Evolutionary conservation across 257 asterid genomes (phyloP).

Genomic region (Datura wrightii): DNA sequence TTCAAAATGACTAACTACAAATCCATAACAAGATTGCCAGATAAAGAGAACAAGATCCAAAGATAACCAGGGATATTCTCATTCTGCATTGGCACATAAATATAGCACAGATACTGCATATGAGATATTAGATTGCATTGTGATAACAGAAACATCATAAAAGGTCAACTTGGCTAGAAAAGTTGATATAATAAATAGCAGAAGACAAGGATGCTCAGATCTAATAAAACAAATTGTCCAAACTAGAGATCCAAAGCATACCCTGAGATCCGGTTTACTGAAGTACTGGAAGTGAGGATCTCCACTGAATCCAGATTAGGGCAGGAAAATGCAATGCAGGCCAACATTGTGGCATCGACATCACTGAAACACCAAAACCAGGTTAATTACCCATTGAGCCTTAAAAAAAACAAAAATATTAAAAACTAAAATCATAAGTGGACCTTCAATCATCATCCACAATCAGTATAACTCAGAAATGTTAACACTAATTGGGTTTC

Average conservation of each 20-base stretch:
- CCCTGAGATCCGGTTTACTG: constrained; percentile 86
- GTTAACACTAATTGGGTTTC: no score
- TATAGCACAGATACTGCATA: neutral
- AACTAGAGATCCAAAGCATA: constrained; percentile 39
- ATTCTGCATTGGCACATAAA: neutral
- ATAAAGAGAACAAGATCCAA: neutral
- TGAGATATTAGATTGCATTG: neutral
- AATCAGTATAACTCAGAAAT: no score
- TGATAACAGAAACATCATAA: neutral
- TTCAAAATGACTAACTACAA: neutral
- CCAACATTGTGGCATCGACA: constrained; percentile 85
- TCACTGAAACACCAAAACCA: constrained; percentile 62
- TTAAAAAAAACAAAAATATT: neutral
- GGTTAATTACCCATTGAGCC: neutral
- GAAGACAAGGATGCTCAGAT: neutral
- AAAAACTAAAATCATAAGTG: neutral
- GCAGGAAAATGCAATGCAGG: constrained; percentile 94
- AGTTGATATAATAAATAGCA: neutral
- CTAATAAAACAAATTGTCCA: no score
- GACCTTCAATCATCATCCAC: no score
- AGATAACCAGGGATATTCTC: neutral
- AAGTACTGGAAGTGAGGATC: constrained; percentile 61
- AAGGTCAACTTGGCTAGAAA: neutral
- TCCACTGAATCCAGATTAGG: constrained; percentile 81
- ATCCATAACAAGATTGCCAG: neutral